phyloP scores from a whole-genome alignment of 495 filamentous ascomycete species.

The Xylaria venustula region DNA sequence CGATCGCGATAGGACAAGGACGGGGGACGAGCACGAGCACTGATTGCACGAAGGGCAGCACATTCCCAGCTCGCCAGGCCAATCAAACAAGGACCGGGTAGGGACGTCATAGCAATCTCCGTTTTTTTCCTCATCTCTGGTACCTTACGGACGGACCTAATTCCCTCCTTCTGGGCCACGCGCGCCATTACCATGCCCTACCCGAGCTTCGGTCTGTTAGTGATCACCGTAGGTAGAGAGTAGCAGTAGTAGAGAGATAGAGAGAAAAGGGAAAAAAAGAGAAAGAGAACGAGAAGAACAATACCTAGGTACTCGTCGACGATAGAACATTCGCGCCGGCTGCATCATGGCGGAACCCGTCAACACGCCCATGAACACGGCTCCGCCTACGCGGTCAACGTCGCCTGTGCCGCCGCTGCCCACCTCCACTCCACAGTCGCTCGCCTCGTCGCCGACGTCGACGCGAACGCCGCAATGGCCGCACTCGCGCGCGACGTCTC shows the following conservation, averaged over 20 bases:
- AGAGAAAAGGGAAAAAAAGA: constrained; percentile 1
- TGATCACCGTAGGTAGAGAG: not conserved
- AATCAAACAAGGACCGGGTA: not conserved
- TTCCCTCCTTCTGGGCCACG: too few relatives aligned
- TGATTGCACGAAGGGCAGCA: not conserved
- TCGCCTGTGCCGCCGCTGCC: constrained; percentile 39
- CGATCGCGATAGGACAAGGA: not conserved
- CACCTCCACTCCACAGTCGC: not conserved
- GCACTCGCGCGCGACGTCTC: constrained; percentile 11
- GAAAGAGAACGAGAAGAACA: too few relatives aligned
- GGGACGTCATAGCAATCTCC: not conserved
- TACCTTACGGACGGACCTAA: not conserved
- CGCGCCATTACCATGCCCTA: not conserved
- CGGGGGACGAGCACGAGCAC: not conserved
- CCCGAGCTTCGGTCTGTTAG: not conserved
- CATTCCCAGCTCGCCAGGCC: not conserved
- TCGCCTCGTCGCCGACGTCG: constrained; percentile 19
- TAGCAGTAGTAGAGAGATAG: not conserved
- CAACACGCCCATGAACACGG: constrained; percentile 50
- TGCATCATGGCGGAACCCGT: constrained; percentile 50
- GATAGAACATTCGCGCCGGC: too few relatives aligned
- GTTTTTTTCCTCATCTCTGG: not conserved
- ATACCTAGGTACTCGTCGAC: too few relatives aligned
- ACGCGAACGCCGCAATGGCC: constrained; percentile 14
- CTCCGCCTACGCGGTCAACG: constrained; percentile 43